Evolutionary conservation across 2,329 filamentous ascomycete genomes (phyloP).

Genomic region (Fusarium acutatum): DNA sequence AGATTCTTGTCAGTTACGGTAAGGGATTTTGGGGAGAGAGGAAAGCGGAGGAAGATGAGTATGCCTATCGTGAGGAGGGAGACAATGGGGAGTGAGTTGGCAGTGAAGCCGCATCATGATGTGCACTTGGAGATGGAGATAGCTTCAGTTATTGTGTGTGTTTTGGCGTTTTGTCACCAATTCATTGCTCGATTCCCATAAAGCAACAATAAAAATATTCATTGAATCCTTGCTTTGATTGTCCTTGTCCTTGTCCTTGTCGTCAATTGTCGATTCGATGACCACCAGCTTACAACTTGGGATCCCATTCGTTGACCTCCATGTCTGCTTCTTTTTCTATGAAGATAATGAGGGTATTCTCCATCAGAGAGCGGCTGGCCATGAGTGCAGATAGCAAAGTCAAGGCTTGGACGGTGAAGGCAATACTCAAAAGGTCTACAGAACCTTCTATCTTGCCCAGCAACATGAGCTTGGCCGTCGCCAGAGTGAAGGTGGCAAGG

Average conservation of each 20-base stretch:
- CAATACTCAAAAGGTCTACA: background rate
- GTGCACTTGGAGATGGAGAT: background rate
- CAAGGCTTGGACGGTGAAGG: background rate
- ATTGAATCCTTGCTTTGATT: background rate
- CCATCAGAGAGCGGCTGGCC: background rate
- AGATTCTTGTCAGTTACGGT: conserved; percentile 73
- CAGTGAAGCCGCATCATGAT: background rate
- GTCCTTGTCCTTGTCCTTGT: background rate
- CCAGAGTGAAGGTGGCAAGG: background rate
- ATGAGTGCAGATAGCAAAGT: background rate
- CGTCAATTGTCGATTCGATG: background rate
- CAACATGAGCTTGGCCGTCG: background rate
- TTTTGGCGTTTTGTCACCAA: background rate
- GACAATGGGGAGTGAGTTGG: background rate
- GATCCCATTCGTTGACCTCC: background rate
- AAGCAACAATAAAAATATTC: background rate
- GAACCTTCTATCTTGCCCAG: background rate
- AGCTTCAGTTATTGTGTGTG: background rate
- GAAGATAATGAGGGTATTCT: background rate
- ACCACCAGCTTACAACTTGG: background rate
- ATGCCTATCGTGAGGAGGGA: background rate
- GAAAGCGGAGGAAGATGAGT: conserved; percentile 25
- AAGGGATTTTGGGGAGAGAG: conserved; percentile 71
- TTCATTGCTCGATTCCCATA: rapidly evolving
- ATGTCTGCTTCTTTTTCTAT: background rate